phyloP scores from a whole-genome alignment of 495 filamentous ascomycete species.

The Stereocaulon alpinum region DNA sequence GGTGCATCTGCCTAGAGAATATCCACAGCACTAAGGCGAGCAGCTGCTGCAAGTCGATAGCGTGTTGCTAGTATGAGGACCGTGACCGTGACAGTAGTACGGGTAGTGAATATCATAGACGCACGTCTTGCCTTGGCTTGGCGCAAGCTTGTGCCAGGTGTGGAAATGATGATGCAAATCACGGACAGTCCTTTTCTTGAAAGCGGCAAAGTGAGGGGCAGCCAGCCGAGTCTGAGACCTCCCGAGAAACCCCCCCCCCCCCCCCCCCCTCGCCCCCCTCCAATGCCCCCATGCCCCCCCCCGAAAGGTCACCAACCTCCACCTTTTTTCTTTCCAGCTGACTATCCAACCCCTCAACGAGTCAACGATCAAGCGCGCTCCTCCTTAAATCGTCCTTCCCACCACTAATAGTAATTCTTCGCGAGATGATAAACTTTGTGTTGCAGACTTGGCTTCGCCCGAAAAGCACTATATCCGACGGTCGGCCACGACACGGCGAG shows the following conservation, averaged over 20 bases:
- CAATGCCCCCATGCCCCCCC: background rate
- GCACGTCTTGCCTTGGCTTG: background rate
- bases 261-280: too few species aligned
- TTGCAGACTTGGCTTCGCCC: constrained; percentile 11
- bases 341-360: background rate
- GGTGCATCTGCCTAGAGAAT: constrained; percentile 1
- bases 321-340: background rate
- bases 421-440: constrained; percentile 10
- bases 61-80: background rate
- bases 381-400: background rate
- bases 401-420: constrained; percentile 3
- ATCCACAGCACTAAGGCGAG: background rate
- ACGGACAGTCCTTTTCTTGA: background rate
- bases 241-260: too few species aligned
- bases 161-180: constrained; percentile 7
- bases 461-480: constrained; percentile 15
- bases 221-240: background rate
- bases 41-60: background rate
- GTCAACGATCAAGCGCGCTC: constrained; percentile 7
- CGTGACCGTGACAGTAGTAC: background rate
- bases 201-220: constrained; percentile 8
- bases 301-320: background rate
- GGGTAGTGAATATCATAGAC: background rate
- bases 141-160: background rate
- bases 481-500: constrained; percentile 6